Conservation (phyloP, 345 rosid species). For the Arabidopsis suecica region DNA sequence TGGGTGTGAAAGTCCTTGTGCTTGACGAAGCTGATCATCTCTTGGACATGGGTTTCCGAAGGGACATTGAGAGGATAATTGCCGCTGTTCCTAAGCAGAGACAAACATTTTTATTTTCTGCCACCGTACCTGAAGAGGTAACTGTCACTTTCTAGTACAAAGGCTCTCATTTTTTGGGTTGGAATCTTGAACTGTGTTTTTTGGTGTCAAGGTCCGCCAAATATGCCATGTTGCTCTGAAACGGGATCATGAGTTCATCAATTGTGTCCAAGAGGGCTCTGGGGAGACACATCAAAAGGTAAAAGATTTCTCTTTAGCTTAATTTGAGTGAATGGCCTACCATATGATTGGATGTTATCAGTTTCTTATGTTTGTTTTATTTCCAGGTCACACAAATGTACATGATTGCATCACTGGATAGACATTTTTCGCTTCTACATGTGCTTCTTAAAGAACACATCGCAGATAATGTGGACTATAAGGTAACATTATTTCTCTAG, state of each 20-base stretch:
- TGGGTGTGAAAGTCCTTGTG: slow-evolving; percentile 93
- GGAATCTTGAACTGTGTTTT: slow-evolving; percentile 42
- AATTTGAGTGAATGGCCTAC: slow-evolving; percentile 10
- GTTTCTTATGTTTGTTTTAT: slow-evolving; percentile 35
- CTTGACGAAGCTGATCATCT: slow-evolving; percentile 99
- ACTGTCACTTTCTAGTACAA: slow-evolving; percentile 33
- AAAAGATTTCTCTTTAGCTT: slow-evolving; percentile 27
- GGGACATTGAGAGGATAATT: slow-evolving; percentile 87
- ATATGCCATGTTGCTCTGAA: slow-evolving; percentile 87
- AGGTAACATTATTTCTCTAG: slow-evolving; percentile 54
- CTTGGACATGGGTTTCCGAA: slow-evolving; percentile 97
- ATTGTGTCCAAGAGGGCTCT: slow-evolving; percentile 85
- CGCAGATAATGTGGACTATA: slow-evolving; percentile 83
- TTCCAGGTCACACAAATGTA: slow-evolving; percentile 84
- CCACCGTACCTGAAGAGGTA: slow-evolving; percentile 95
- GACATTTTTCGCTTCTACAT: slow-evolving; percentile 75
- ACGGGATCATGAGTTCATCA: slow-evolving; percentile 90
- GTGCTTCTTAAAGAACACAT: slow-evolving; percentile 82
- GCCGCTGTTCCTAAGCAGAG: slow-evolving; percentile 92
- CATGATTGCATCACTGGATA: slow-evolving; percentile 77
- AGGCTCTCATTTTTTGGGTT: slow-evolving; percentile 25
- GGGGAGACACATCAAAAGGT: slow-evolving; percentile 97
- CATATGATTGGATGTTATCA: slow-evolving; percentile 10
- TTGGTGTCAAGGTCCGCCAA: slow-evolving; percentile 79
- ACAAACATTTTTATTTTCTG: slow-evolving; percentile 95